Percentiles rank a stretch among this genome's conserved stretches.
These are phyloP conservation scores for Chrysanthemum makinoi DNA, from an alignment of 129 eudicot genomes.

Conservation along the genomic window DNA sequence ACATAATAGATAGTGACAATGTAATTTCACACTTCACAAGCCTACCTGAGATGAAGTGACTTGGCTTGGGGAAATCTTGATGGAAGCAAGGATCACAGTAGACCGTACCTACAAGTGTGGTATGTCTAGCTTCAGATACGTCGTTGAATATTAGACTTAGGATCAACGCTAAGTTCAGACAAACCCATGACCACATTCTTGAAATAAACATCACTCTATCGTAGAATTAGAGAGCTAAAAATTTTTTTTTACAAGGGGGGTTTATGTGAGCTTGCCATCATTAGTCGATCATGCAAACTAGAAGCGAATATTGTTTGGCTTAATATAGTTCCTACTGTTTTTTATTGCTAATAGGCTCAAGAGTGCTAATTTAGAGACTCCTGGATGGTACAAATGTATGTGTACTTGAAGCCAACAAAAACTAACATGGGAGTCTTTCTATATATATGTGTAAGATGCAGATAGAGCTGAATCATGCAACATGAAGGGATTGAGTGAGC, in stretches of 20 bases:
- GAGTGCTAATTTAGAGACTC: neutral
- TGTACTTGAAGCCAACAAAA: constrained; percentile 6
- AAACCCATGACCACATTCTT: constrained; percentile 25
- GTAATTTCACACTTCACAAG: neutral
- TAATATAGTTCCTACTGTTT: constrained; percentile 8
- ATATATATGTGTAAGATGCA: constrained; percentile 9
- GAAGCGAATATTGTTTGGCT: constrained; percentile 15
- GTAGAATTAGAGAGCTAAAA: neutral
- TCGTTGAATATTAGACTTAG: constrained; percentile 32
- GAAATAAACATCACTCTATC: constrained; percentile 19
- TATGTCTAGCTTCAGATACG: constrained; percentile 29
- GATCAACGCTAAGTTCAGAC: constrained; percentile 33
- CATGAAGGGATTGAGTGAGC: constrained; percentile 12
- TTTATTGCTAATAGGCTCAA: constrained; percentile 12
- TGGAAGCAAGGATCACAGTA: constrained; percentile 80
- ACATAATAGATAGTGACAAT: neutral
- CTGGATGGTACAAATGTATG: neutral
- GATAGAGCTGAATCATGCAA: constrained; percentile 15
- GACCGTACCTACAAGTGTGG: constrained; percentile 73
- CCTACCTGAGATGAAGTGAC: constrained; percentile 89
- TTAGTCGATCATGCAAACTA: constrained; percentile 11
- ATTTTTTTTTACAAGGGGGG: neutral
- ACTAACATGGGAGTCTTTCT: neutral
- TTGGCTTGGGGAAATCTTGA: constrained; percentile 39
- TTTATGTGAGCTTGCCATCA: neutral